Evolutionary conservation across 441 rosid species (phyloP), one percentile per base, ranked within the genome.

Genomic region (Isatis lusitanica): DNA sequence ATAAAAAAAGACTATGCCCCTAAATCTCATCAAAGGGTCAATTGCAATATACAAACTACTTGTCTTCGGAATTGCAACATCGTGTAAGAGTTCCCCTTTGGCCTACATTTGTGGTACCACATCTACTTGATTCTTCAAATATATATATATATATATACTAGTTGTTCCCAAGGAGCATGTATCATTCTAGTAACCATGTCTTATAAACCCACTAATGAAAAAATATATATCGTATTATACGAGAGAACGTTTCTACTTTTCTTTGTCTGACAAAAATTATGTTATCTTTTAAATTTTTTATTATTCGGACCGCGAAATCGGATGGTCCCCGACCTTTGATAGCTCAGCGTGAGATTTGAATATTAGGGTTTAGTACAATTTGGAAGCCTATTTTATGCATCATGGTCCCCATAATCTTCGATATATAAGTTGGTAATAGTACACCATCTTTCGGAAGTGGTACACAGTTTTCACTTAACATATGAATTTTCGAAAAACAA

Each of bases 281-380:
- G 12, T 60, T 74, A 74, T 60, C 42, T 67, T 48, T 42, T 6
- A 9, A 38, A 6, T 6, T 30, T 55, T 38, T 46, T 13, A 47
- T 12, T 46, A 13, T 15, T 46, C 17, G 13, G 21, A 70, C 79
- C 70, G 52, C 30, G 36, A 76, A 76, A 70, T 70, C 40, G 67
- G 75, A 82, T 85, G 94, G 88, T 82, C 90, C 91, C 88, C 80
- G 12, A 46, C 51, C 52, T 44, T 61, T 52, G 50, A 57, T 18
- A 40, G 42, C 66, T 51, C 63, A 77, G 77, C 82, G 73, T 77
- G 78, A 79, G 62, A 79, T 50, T 78, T 78, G 61, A 55, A 76
- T 67, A 80, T 69, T 74, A 44, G 26, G 72, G 78, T 74, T 63
- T 66, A 78, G 75, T 78, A 74, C 74, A 65, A 72, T 79, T 63